phyloP scores from a whole-genome alignment of 202 grass and related monocot species.

The Miscanthus sacchariflorus region DNA sequence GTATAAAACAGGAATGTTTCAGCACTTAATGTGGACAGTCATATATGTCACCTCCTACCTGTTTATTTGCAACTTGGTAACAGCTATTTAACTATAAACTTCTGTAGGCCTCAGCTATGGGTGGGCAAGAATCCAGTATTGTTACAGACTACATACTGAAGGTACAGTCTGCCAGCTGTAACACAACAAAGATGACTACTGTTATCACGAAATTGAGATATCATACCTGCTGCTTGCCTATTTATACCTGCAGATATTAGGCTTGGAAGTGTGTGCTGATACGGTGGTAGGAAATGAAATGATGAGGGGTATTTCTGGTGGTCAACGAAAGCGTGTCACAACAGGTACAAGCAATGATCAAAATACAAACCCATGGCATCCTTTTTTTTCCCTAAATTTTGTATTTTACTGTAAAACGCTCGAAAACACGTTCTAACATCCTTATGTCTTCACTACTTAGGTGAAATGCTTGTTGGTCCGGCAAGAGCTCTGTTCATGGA shows the following conservation, averaged over 20 bases:
- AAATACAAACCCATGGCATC: background rate
- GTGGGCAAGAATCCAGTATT: conserved; percentile 69
- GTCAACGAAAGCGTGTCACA: conserved; percentile 94
- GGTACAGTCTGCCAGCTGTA: conserved; percentile 53
- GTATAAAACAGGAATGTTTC: conserved; percentile 27
- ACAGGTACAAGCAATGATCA: conserved; percentile 60
- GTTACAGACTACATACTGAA: conserved; percentile 91
- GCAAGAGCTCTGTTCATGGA: conserved; percentile 98
- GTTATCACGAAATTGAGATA: conserved; percentile 22
- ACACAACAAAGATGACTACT: background rate
- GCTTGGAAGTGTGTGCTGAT: conserved; percentile 83
- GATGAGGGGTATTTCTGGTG: conserved; percentile 93
- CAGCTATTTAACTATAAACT: conserved; percentile 24
- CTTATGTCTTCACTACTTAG: conserved; percentile 47
- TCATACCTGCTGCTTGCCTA: conserved; percentile 35
- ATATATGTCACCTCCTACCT: background rate
- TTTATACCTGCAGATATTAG: conserved; percentile 72
- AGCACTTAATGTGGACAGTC: background rate
- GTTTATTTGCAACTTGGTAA: conserved; percentile 26
- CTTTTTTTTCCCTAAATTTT: background rate
- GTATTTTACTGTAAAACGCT: background rate
- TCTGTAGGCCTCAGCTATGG: conserved; percentile 69
- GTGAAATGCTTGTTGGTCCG: conserved; percentile 98
- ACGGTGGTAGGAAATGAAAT: conserved; percentile 93
- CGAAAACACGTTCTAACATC: background rate